Evolutionary conservation across 2,329 filamentous ascomycete genomes (phyloP).

Genomic region (Exophiala aquamarina): DNA sequence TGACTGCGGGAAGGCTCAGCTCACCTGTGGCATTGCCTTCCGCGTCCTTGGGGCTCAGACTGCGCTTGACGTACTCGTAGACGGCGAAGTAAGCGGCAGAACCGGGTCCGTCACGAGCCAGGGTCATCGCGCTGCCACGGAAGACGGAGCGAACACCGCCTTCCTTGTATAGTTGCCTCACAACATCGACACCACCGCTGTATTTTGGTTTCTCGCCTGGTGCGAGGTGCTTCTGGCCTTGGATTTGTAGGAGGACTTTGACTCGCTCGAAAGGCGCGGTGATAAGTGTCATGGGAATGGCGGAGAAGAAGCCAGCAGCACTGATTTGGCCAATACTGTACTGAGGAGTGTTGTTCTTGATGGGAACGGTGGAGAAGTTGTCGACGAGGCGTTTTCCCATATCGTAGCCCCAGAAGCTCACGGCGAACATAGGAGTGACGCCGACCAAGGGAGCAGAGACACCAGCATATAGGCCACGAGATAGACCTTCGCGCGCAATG

Average conservation of each 20-base stretch:
- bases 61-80: constrained; percentile 93
- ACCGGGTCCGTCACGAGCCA: constrained; percentile 90
- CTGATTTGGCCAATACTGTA: constrained; percentile 86
- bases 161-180: constrained; percentile 87
- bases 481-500: constrained; percentile 79
- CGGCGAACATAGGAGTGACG: constrained; percentile 92
- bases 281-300: constrained; percentile 95
- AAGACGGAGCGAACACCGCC: constrained; percentile 91
- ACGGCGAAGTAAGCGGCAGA: constrained; percentile 95
- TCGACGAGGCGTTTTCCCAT: constrained; percentile 87
- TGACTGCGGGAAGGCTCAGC: constrained; percentile 78
- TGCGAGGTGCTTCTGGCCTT: constrained; percentile 81
- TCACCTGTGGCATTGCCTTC: constrained; percentile 72
- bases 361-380: constrained; percentile 60
- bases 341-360: constrained; percentile 61
- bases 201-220: constrained; percentile 94
- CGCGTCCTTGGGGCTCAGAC: constrained; percentile 78
- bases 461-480: constrained; percentile 85
- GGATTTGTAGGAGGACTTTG: constrained; percentile 96
- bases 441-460: constrained; percentile 92
- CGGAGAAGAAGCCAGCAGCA: constrained; percentile 93
- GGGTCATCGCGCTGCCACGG: constrained; percentile 83
- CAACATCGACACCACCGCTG: constrained; percentile 82
- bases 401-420: constrained; percentile 84
- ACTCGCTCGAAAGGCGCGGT: constrained; percentile 99